Evolutionary conservation across 2,329 filamentous ascomycete species (phyloP).

Genomic region (Trichoderma brevicompactum): DNA sequence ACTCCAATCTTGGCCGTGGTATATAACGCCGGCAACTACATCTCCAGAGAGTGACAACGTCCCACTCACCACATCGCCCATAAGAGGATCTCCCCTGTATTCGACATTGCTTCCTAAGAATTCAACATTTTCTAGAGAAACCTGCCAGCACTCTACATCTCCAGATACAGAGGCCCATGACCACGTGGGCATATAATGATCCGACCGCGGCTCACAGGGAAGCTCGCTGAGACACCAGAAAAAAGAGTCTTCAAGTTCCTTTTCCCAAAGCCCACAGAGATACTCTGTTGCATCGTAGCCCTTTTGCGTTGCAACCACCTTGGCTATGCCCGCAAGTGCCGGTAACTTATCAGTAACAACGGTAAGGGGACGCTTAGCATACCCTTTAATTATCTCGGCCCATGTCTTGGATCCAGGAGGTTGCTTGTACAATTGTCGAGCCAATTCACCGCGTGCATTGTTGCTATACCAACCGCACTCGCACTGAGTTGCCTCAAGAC

Average conservation of each 20-base stretch:
- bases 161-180: slow-evolving; percentile 31
- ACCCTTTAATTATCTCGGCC: slow-evolving; percentile 19
- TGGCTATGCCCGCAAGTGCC: slow-evolving; percentile 29
- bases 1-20: slow-evolving; percentile 14
- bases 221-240: slow-evolving; percentile 27
- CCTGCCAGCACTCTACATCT: slow-evolving; percentile 7
- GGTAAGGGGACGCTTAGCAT: slow-evolving; percentile 27
- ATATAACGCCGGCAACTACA: slow-evolving; percentile 7
- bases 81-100: slow-evolving; percentile 11
- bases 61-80: slow-evolving; percentile 25
- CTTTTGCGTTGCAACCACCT: slow-evolving; percentile 1
- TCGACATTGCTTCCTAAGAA: slow-evolving; percentile 13
- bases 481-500: slow-evolving; percentile 25
- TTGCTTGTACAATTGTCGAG: background rate
- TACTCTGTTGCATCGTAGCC: slow-evolving; percentile 18
- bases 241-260: slow-evolving; percentile 23
- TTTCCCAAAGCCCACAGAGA: slow-evolving; percentile 28
- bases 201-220: background rate
- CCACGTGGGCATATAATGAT: slow-evolving; percentile 24
- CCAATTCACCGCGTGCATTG: background rate
- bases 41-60: slow-evolving; percentile 16
- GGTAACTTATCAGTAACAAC: slow-evolving; percentile 26
- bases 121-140: slow-evolving; percentile 13
- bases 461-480: slow-evolving; percentile 29
- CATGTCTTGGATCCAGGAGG: slow-evolving; percentile 9